Base-by-base conservation (phyloP, 331 rosid species). In the Malus hybrid region DNA sequence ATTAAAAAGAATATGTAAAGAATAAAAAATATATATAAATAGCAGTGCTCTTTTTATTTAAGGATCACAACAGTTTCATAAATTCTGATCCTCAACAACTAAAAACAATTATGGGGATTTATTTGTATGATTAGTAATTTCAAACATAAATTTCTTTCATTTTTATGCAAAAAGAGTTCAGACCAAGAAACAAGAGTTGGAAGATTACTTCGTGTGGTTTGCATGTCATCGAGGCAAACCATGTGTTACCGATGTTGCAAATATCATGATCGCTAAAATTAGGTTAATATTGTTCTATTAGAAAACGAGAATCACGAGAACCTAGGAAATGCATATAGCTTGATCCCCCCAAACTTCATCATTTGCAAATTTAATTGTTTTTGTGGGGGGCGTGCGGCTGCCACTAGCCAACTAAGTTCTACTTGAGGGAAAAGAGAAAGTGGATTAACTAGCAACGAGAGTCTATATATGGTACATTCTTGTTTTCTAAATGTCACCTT, bases 191-290 rank as follows among this genome's bases (percentile, higher is more conserved):
- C 48, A 42, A 10, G 48, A 42, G 48, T 10, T 42, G 13, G 14
- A 42, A 42, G 3, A 42, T 42, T 42, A 42, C 44, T 36, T 70
- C 48, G 2, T 70, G 29, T 31, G 6, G 5, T 6, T 18, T 54
- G 10, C 22, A 54, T 6, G 59, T 1, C 22, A 54, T 54, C 59
- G 1, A n/a, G 11, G 11, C 11, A 36, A 36, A 9, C 44, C 48
- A 42, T 3, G 48, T 42, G 48, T 42, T 10, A 42, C 48, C 48
- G 13, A 42, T 66, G 42, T 5, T 13, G 20, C 7, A 12, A 31
- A 59, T 60, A 71, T 13, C 33, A 66, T 77, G 68, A 77, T 81
- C 18, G 18, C 48, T 24, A 57, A 34, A 14, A 50, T 57, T 66
- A 57, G 34, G 67, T 5, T 36, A 34, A 6, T 70, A 27, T 18